Base-by-base conservation (phyloP, 2,329 filamentous ascomycete species). In the Diaporthe amygdali region DNA sequence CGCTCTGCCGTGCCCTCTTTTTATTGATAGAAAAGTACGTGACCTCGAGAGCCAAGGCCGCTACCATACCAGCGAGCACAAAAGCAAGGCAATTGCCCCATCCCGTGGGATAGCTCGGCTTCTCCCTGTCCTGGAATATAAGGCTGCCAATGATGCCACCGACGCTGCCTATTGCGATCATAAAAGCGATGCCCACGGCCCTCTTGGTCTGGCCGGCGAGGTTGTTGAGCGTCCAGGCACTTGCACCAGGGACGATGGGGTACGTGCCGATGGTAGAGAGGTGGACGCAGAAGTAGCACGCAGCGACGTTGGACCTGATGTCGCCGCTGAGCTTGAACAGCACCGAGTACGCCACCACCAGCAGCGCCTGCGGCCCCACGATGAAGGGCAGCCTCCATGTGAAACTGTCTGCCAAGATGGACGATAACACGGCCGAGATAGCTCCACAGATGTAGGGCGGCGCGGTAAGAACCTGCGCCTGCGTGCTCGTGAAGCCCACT, bases 401-500 rank as follows among this genome's bases (percentile, higher is more conserved):
- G 3, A n/a, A 20, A 22, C 59, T 20, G 27, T 64, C 59, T 3
- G 15, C 25, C 1, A 47, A 25, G 4, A 32, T 5, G 8, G 25
- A 5, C 39, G 30, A 34, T 6, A 46, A 25, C 17, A 30, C 15
- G 8, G 27, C 39, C 17, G 59, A 30, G 14, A 47, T 9, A 5
- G 41, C 59, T 1, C 39, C 25, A 10, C 41, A 27, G 37, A 64
- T 47, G 27, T 46, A 64, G 14, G 59, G 59, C 20, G 59, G 59
- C 15, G 44, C 44, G 1, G 59, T 47, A 3, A 64, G 59, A 2
- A 64, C 4, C 27, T 49, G 59, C 15, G 73, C 69, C 30, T 54
- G 27, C 17, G 51, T 34, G 30, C 30, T 54, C 20, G 17, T 54
- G 30, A 54, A 82, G 1, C 81, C 81, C 76, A 82, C n/a, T n/a